phyloP scores from a whole-genome alignment of 208 protist genomes.

The Naegleria lovaniensis region DNA sequence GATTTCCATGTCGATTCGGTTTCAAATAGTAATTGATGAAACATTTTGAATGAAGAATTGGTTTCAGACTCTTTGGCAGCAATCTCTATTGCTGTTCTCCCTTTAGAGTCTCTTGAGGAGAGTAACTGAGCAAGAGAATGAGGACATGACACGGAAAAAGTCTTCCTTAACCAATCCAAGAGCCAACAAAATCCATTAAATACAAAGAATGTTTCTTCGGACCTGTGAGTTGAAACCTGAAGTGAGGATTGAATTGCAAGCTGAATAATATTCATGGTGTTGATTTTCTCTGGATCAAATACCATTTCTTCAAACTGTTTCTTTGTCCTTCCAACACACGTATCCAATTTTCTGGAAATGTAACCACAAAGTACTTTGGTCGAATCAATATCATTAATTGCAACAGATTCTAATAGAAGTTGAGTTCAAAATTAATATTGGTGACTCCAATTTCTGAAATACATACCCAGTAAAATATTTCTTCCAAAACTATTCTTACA shows the following conservation, averaged over 20 bases:
- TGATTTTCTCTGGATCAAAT: neutral
- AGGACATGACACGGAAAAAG: neutral
- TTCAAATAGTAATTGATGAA: neutral
- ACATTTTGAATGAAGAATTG: neutral
- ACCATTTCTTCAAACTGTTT: neutral
- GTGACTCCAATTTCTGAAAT: too few species aligned
- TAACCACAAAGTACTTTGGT: neutral
- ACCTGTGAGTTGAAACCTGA: neutral
- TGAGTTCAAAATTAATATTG: too few species aligned
- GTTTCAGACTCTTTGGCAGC: neutral
- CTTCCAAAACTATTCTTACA: neutral
- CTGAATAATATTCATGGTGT: neutral
- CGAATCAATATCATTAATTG: neutral
- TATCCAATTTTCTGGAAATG: neutral
- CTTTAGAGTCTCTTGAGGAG: neutral
- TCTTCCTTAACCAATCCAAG: neutral
- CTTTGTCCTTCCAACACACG: too few species aligned
- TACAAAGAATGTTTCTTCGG: neutral
- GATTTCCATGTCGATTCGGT: neutral
- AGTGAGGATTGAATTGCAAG: neutral
- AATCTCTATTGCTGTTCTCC: neutral
- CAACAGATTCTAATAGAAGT: neutral
- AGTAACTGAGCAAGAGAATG: neutral
- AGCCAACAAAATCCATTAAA: neutral
- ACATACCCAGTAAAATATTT: neutral